These are phyloP conservation scores for Furcasterigmium furcatum DNA, from an alignment of 2,329 filamentous ascomycete genomes.

Conservation along the genomic window DNA sequence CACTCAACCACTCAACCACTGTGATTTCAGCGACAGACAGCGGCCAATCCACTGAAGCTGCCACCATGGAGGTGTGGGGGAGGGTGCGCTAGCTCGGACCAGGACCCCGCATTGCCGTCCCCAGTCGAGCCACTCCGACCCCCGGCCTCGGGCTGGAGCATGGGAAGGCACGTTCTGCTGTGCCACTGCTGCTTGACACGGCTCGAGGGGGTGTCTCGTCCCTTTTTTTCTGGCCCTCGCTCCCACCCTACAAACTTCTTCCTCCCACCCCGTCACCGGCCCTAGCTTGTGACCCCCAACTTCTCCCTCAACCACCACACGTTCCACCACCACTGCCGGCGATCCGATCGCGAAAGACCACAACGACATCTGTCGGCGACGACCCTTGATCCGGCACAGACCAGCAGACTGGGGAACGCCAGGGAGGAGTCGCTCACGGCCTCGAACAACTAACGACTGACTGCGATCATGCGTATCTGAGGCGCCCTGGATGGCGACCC, in stretches of 20 bases:
- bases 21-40: no score
- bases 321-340: not conserved
- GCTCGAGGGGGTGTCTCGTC: not conserved
- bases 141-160: not conserved
- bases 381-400: not conserved
- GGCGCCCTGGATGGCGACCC: constrained; percentile 1
- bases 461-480: no score
- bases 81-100: not conserved
- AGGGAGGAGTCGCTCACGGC: no score
- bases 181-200: not conserved
- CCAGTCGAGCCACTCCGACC: not conserved
- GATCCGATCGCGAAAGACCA: constrained; percentile 1
- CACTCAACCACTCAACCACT: no score
- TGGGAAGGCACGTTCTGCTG: not conserved
- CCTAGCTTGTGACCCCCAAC: constrained; percentile 1
- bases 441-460: no score
- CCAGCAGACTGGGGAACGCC: not conserved
- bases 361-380: no score
- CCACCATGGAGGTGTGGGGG: not conserved
- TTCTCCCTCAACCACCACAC: not conserved
- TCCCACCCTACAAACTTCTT: not conserved
- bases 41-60: not conserved
- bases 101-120: not conserved
- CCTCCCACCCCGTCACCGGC: not conserved
- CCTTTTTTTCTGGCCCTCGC: not conserved